These are phyloP conservation scores for Spathaspora girioi DNA, from an alignment of 805 yeast genomes.

Conservation along the genomic window DNA sequence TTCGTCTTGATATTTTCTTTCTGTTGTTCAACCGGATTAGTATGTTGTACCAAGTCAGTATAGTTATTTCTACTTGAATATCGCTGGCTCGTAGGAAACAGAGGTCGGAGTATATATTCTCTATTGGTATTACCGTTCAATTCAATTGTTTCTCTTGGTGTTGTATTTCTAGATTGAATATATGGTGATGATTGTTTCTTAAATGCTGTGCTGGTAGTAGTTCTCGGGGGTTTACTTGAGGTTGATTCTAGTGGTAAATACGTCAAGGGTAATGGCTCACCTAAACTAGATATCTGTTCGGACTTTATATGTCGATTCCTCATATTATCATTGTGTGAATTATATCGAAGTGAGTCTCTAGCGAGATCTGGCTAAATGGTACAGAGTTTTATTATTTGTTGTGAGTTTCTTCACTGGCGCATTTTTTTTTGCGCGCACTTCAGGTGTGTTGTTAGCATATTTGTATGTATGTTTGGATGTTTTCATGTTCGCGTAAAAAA, in stretches of 20 bases:
- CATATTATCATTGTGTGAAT: constrained; percentile 8
- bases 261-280: constrained; percentile 36
- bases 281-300: constrained; percentile 14
- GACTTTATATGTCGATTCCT: constrained; percentile 7
- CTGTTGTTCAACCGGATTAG: background rate
- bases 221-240: background rate
- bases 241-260: constrained; percentile 15
- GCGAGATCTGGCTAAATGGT: background rate
- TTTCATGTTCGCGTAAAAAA: background rate
- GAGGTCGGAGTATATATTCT: background rate
- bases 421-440: background rate
- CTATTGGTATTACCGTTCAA: background rate
- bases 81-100: background rate
- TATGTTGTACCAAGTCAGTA: too few relatives aligned
- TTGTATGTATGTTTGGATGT: background rate
- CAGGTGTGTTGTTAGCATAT: background rate
- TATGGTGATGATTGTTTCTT: background rate
- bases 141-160: background rate
- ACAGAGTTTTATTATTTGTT: background rate
- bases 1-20: background rate
- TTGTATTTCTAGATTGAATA: background rate
- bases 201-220: background rate
- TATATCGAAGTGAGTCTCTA: background rate
- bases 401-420: background rate
- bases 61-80: background rate